Percentiles rank a stretch among this genome's conserved stretches.
Evolutionary conservation across 805 yeast species (phyloP).

Genomic region (Myxozyma geophila): DNA sequence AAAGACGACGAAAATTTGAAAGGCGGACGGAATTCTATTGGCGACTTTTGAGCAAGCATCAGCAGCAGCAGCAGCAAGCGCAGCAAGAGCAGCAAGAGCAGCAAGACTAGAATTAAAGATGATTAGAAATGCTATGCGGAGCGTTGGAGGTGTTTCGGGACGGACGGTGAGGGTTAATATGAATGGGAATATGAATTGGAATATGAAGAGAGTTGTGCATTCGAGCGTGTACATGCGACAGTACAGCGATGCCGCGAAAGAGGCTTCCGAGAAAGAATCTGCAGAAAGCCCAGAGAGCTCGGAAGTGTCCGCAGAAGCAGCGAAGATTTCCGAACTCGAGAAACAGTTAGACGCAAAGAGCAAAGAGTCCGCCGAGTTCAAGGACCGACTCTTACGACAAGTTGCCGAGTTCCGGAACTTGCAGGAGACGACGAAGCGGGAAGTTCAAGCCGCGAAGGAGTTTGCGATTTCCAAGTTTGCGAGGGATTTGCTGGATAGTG

Average conservation of each 20-base stretch:
- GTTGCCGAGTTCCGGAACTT: slow-evolving; percentile 91
- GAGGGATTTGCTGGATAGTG: slow-evolving; percentile 82
- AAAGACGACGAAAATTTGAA: background rate
- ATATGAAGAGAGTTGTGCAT: background rate
- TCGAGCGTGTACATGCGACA: background rate
- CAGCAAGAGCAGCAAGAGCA: background rate
- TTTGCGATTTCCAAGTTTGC: slow-evolving; percentile 92
- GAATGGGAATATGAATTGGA: background rate
- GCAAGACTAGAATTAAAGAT: background rate
- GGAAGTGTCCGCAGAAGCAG: slow-evolving; percentile 28
- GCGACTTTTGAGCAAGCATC: too few species aligned
- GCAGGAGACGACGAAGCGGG: slow-evolving; percentile 88
- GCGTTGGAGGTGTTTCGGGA: too few species aligned
- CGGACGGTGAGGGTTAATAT: too few species aligned
- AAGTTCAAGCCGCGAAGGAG: slow-evolving; percentile 82
- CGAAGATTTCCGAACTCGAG: slow-evolving; percentile 47
- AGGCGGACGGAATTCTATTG: too few species aligned
- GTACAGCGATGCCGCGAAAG: background rate
- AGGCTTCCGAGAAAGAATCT: background rate
- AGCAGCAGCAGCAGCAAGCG: background rate
- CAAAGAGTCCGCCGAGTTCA: slow-evolving; percentile 74
- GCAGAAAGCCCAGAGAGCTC: background rate
- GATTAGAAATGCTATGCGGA: too few species aligned
- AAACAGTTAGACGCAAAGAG: slow-evolving; percentile 59
- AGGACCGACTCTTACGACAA: slow-evolving; percentile 79